These are phyloP conservation scores for Eucalyptus marginata DNA, from an alignment of 345 rosid species.

Conservation along the genomic window DNA sequence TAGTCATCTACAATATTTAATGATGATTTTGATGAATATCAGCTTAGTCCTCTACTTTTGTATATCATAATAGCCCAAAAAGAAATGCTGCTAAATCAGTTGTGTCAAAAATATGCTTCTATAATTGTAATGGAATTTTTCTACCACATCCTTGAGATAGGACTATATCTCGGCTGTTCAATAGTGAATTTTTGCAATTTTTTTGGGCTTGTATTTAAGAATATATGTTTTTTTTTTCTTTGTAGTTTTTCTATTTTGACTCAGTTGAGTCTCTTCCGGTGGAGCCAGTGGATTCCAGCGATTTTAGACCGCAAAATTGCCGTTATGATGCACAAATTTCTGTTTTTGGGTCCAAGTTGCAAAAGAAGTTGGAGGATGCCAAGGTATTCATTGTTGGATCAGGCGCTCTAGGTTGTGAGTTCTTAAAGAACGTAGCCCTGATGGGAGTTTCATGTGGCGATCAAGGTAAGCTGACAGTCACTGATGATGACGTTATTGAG, in stretches of 20 bases:
- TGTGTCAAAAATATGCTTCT: background rate
- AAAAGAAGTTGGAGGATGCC: slow-evolving; percentile 91
- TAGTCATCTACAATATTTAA: background rate
- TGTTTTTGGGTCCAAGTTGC: slow-evolving; percentile 90
- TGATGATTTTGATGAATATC: background rate
- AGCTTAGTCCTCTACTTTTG: background rate
- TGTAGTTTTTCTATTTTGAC: slow-evolving; percentile 94
- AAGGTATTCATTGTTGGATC: slow-evolving; percentile 78
- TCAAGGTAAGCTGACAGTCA: slow-evolving; percentile 75
- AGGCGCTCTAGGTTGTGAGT: slow-evolving; percentile 98
- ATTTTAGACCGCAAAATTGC: slow-evolving; percentile 57
- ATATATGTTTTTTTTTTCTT: slow-evolving; percentile 1
- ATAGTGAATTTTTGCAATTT: background rate
- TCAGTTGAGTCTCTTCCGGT: slow-evolving; percentile 90
- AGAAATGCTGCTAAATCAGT: background rate
- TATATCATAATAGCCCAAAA: background rate
- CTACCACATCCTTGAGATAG: background rate
- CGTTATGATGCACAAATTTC: slow-evolving; percentile 98
- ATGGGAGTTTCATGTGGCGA: slow-evolving; percentile 93
- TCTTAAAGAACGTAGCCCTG: slow-evolving; percentile 84
- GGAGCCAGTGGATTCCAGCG: slow-evolving; percentile 58
- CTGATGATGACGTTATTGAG: slow-evolving; percentile 99
- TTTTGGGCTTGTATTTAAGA: background rate
- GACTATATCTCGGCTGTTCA: background rate
- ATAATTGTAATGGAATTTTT: background rate